A percentile compares a stretch with the other conserved stretches of the same genome.
Evolutionary conservation across 495 filamentous ascomycete genomes (phyloP).

Genomic region (Talaromyces ruber): DNA sequence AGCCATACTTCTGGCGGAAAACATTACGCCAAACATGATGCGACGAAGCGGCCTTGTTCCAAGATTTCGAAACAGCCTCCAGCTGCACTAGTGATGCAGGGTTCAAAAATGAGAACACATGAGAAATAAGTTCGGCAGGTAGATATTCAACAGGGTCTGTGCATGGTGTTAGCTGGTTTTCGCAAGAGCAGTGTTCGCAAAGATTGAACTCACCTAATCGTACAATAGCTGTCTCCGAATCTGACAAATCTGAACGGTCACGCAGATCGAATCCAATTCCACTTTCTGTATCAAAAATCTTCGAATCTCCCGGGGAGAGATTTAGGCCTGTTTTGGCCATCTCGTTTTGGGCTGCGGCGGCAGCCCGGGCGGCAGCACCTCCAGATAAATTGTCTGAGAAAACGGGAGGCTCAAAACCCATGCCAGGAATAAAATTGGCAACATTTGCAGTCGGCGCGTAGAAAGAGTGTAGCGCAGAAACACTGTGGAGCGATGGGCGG

Average conservation of each 20-base stretch:
- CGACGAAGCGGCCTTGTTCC: conserved; percentile 53
- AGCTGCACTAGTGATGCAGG: conserved; percentile 52
- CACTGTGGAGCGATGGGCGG: conserved; percentile 29
- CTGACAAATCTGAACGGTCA: conserved; percentile 33
- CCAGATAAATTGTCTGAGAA: conserved; percentile 36
- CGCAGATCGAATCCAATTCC: conserved; percentile 72
- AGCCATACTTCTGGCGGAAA: conserved; percentile 59
- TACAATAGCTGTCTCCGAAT: conserved; percentile 29
- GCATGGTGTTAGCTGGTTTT: conserved; percentile 13
- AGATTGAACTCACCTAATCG: conserved; percentile 27
- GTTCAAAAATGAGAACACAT: conserved; percentile 66
- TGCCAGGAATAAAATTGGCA: conserved; percentile 27
- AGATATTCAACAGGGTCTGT: conserved; percentile 60
- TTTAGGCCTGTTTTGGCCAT: conserved; percentile 34
- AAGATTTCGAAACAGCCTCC: conserved; percentile 53
- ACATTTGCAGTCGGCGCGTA: conserved; percentile 25
- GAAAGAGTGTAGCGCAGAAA: conserved; percentile 30
- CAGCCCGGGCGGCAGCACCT: conserved; percentile 64
- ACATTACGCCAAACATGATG: conserved; percentile 70
- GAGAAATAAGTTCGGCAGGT: conserved; percentile 63
- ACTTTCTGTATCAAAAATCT: conserved; percentile 51
- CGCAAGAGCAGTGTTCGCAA: conserved; percentile 17
- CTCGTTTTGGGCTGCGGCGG: conserved; percentile 61
- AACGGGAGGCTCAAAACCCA: conserved; percentile 30
- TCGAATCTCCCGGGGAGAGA: conserved; percentile 16